Percentiles rank a stretch among this genome's conserved stretches.
These are phyloP conservation scores for Pseudozyma sp. DNA, from an alignment of 1,284 basidiomycete genomes.

Conservation along the genomic window DNA sequence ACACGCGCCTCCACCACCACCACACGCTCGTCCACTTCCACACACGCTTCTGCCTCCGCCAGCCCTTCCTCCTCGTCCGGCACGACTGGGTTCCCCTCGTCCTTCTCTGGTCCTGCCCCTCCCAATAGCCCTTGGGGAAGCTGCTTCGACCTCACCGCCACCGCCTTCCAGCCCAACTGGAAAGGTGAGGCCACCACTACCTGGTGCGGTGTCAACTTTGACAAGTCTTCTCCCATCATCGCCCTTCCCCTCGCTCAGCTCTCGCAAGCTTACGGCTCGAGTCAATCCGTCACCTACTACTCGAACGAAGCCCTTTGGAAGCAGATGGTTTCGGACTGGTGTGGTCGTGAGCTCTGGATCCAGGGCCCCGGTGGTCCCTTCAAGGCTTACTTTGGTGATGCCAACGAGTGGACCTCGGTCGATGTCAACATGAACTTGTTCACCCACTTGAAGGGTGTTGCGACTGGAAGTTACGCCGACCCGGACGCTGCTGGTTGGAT, in stretches of 20 bases:
- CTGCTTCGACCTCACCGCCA: conserved; percentile 48
- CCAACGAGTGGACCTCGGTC: conserved; percentile 46
- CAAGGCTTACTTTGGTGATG: conserved; percentile 51
- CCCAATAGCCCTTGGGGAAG: conserved; percentile 49
- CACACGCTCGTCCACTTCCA: conserved; percentile 6
- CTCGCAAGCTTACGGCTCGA: conserved; percentile 36
- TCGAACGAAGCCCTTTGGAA: conserved; percentile 42
- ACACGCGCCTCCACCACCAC: conserved; percentile 1
- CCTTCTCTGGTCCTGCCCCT: conserved; percentile 29
- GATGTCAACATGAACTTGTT: conserved; percentile 49
- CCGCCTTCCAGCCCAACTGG: conserved; percentile 49
- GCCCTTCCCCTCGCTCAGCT: conserved; percentile 43
- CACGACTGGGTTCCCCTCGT: conserved; percentile 8
- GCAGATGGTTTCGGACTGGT: conserved; percentile 41
- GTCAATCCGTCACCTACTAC: conserved; percentile 40
- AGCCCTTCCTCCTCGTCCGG: conserved; percentile 11
- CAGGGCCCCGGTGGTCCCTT: conserved; percentile 39
- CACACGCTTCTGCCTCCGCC: conserved; percentile 9
- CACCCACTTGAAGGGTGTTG: conserved; percentile 44
- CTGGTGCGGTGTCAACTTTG: conserved; percentile 49
- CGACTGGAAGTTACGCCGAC: conserved; percentile 18
- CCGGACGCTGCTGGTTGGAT: conserved; percentile 45
- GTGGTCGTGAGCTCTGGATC: conserved; percentile 41
- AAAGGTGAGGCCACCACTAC: conserved; percentile 52
- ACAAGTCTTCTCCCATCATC: conserved; percentile 44